phyloP scores from a whole-genome alignment of 2,329 filamentous ascomycete genomes.

The Penicillium sp. region DNA sequence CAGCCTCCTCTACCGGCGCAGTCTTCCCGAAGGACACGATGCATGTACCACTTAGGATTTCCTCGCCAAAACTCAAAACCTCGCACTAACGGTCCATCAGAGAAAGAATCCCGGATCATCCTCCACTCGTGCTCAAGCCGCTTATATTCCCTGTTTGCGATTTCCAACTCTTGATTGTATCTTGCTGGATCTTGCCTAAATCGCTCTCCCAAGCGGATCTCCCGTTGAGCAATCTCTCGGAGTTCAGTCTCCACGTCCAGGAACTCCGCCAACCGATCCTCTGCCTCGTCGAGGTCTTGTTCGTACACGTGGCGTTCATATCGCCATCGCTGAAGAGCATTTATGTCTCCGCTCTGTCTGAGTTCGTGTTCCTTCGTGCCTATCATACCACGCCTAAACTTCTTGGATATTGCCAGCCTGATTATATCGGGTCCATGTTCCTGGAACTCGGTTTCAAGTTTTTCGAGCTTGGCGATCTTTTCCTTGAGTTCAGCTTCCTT shows the following conservation, averaged over 20 bases:
- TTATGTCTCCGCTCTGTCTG: not conserved
- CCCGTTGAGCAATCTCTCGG: not conserved
- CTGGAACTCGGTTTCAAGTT: not conserved
- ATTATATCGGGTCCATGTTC: not conserved
- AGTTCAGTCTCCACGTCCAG: not conserved
- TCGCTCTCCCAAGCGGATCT: not conserved
- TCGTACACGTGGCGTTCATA: not conserved
- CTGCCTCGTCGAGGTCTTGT: not conserved
- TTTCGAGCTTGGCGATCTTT: not conserved
- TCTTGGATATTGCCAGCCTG: not conserved
- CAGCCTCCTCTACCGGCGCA: conserved; percentile 1
- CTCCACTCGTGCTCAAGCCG: not conserved
- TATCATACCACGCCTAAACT: not conserved
- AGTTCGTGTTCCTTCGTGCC: not conserved
- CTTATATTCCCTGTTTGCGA: not conserved
- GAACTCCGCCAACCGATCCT: not conserved
- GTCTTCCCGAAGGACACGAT: conserved; percentile 2
- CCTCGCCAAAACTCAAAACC: conserved; percentile 2
- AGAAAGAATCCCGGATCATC: not conserved
- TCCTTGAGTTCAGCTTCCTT: not conserved
- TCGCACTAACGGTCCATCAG: not conserved
- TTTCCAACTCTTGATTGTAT: not conserved
- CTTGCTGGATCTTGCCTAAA: not conserved
- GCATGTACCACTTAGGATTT: conserved; percentile 6
- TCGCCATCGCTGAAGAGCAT: not conserved